Base-by-base conservation (phyloP, 305 asterid species). In the Solanum hybrid region DNA sequence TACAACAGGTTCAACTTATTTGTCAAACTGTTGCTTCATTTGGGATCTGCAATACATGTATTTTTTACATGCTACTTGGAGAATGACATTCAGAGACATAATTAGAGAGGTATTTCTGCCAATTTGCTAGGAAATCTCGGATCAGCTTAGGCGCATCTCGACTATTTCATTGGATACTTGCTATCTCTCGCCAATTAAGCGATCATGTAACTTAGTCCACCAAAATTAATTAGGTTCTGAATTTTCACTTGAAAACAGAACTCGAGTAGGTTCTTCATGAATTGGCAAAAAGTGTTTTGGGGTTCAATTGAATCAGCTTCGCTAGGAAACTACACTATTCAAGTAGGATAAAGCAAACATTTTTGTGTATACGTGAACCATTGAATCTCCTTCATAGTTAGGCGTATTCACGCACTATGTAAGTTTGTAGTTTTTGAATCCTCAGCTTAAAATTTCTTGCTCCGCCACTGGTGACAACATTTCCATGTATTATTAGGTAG, bases 1-100 rank as follows among this genome's bases (percentile, higher is more conserved):
- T 86, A 29, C 83, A 91, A 89, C 5, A 84, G 92, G 77, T 90
- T 90, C 75, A 88, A 89, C 94, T 90, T 81, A 90, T 86, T 91
- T 89, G 90, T 92, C 94, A 84, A 78, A 82, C 88, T 67, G 29
- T 61, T 69, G 31, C 40, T 40, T n/a, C 76, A 83, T 86, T 42
- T 35, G 89, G 57, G 88, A 35, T 42, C 37, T 31, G 75, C 46
- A 57, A 75, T 71, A 61, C 86, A 9, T 77, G 34, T 85, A n/a
- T 16, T 37, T 86, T 31, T 6, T 35, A 2, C 29, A 9, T 18
- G 2, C 28, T 0, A 10, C 74, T 5, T 46, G 87, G 71, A 26
- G 28, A 82, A 82, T 42, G 71, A 82, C 71, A 42, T 29, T 51
- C 40, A 46, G 1, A 28, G 3, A 40, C 71, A 26, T 82, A 40